Evolutionary conservation across 1,284 basidiomycete species (phyloP).

Genomic region (Marasmius oreades): DNA sequence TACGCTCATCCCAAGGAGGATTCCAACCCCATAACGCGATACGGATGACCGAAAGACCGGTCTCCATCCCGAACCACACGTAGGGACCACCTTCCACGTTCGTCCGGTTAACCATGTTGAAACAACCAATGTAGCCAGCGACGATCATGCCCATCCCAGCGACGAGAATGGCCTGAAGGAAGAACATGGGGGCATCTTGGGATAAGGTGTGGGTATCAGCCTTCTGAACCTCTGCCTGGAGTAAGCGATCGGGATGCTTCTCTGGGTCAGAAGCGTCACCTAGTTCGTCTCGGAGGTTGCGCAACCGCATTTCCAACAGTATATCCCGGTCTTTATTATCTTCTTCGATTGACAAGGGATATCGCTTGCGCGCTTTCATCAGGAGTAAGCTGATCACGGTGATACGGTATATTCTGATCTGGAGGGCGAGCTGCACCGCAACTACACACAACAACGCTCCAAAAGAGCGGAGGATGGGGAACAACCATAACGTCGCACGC

Average conservation of each 20-base stretch:
- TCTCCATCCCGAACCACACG: background rate
- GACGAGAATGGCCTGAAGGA: background rate
- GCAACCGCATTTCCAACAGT: background rate
- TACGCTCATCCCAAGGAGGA: background rate
- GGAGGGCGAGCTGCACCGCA: background rate
- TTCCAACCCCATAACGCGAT: background rate
- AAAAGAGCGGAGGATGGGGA: background rate
- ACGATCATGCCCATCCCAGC: background rate
- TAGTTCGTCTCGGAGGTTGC: background rate
- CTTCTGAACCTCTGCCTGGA: background rate
- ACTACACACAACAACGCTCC: background rate
- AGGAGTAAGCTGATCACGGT: background rate
- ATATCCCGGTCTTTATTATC: background rate
- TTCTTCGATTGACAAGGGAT: background rate
- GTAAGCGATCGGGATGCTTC: background rate
- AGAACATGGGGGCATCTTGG: background rate
- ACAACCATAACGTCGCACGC: background rate
- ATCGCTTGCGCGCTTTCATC: background rate
- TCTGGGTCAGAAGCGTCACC: background rate
- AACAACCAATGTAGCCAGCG: background rate
- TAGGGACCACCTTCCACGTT: background rate
- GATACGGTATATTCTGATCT: background rate
- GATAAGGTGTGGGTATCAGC: background rate
- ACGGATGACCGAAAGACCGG: background rate
- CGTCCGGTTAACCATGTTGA: background rate